Percentiles rank a stretch among this genome's conserved stretches.
These are phyloP conservation scores for Cryptosporidium bovis DNA, from an alignment of 169 alveolate genomes.

Conservation along the genomic window DNA sequence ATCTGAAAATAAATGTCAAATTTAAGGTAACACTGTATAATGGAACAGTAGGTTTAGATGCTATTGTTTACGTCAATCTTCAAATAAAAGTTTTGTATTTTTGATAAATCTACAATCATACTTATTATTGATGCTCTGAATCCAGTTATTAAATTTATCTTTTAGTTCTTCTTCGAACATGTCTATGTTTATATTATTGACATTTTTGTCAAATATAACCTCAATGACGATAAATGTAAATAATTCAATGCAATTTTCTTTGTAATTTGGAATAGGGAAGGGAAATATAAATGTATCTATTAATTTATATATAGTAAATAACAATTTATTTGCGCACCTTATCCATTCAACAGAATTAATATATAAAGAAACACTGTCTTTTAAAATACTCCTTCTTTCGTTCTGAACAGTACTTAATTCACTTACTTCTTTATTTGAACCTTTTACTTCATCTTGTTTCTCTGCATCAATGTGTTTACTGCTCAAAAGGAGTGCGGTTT, in stretches of 20 bases:
- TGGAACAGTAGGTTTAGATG: neutral
- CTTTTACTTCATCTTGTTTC: neutral
- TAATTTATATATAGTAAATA: constrained; percentile 8
- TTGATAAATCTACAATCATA: constrained; percentile 31
- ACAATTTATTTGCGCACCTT: neutral
- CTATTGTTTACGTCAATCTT: constrained; percentile 15
- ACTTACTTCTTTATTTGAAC: constrained; percentile 2
- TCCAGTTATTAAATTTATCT: constrained; percentile 19
- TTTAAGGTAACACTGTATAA: neutral
- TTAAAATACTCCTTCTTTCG: constrained; percentile 38
- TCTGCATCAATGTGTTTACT: neutral
- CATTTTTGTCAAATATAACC: constrained; percentile 12
- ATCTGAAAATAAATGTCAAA: neutral
- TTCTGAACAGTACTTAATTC: constrained; percentile 9
- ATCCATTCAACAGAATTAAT: constrained; percentile 49
- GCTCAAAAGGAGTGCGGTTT: constrained; percentile 5
- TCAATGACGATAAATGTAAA: constrained; percentile 36
- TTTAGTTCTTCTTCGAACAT: constrained; percentile 32
- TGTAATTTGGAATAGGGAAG: constrained; percentile 40
- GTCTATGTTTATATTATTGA: neutral
- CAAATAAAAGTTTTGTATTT: constrained; percentile 45
- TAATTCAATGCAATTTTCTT: constrained; percentile 17
- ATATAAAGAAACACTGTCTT: constrained; percentile 14
- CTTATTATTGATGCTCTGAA: neutral
- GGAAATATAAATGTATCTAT: constrained; percentile 55